These are phyloP conservation scores for Sinapis alba DNA, from an alignment of 441 rosid genomes.

Conservation along the genomic window DNA sequence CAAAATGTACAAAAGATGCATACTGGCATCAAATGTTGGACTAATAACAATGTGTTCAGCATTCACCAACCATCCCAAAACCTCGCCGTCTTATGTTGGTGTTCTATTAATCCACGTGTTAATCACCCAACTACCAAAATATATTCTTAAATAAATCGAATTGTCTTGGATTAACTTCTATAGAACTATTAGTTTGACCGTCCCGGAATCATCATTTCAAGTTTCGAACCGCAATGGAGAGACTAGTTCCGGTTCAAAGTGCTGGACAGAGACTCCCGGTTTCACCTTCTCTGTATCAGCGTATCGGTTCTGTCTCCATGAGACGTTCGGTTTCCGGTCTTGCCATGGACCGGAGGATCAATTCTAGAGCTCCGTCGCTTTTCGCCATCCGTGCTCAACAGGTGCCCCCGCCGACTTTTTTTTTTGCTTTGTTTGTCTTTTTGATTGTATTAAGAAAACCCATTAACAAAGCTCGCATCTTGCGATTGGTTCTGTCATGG, in stretches of 20 bases:
- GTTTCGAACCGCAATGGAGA: conserved; percentile 42
- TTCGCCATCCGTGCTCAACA: conserved; percentile 59
- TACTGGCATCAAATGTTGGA: no score
- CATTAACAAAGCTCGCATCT: conserved; percentile 11
- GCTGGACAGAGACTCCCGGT: conserved; percentile 36
- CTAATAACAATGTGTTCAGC: no score
- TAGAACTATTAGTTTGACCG: no score
- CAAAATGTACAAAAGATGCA: no score
- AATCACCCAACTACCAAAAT: conserved; percentile 31
- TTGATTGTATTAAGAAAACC: background rate
- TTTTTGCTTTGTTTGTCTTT: background rate
- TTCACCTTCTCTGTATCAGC: conserved; percentile 28
- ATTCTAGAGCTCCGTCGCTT: conserved; percentile 28
- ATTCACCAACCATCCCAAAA: background rate
- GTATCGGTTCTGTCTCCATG: conserved; percentile 32
- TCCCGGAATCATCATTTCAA: background rate
- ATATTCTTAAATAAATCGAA: background rate
- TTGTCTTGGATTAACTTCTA: no score
- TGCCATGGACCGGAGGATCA: conserved; percentile 35
- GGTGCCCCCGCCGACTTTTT: conserved; percentile 36
- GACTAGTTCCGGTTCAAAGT: conserved; percentile 36
- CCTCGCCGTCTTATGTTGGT: no score
- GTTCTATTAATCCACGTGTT: conserved; percentile 27
- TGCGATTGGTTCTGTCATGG: background rate
- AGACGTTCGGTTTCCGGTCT: conserved; percentile 38